Percentiles rank a stretch among this genome's conserved stretches.
phyloP scores from a whole-genome alignment of 306 rosid species.

The Rosa chinensis region DNA sequence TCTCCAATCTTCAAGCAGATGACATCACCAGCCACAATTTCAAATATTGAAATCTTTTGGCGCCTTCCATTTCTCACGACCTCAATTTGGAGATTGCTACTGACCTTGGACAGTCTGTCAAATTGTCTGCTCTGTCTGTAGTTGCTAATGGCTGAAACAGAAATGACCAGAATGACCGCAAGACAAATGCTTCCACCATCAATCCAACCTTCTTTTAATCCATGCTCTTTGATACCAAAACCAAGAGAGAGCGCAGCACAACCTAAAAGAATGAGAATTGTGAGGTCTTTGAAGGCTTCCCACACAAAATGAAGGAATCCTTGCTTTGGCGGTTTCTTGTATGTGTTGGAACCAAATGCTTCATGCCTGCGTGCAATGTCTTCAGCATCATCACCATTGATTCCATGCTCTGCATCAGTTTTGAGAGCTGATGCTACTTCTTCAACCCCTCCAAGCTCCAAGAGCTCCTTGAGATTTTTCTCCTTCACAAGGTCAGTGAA shows the following conservation, averaged over 20 bases:
- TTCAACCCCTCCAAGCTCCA: slow-evolving; percentile 32
- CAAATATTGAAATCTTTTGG: slow-evolving; percentile 32
- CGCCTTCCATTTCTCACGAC: slow-evolving; percentile 31
- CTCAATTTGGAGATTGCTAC: slow-evolving; percentile 37
- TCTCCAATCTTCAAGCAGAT: slow-evolving; percentile 46
- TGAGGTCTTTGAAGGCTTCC: slow-evolving; percentile 41
- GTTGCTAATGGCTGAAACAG: slow-evolving; percentile 34
- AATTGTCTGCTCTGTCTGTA: slow-evolving; percentile 40
- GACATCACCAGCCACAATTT: slow-evolving; percentile 46
- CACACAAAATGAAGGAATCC: slow-evolving; percentile 28
- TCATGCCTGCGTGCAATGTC: slow-evolving; percentile 12
- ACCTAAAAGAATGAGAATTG: slow-evolving; percentile 34
- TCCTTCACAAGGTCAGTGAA: slow-evolving; percentile 36
- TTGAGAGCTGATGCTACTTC: slow-evolving; percentile 32
- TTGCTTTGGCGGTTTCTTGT: slow-evolving; percentile 22
- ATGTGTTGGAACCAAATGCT: slow-evolving; percentile 38
- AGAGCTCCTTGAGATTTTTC: slow-evolving; percentile 26
- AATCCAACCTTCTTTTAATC: slow-evolving; percentile 40
- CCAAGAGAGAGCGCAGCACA: slow-evolving; percentile 45
- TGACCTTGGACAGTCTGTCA: slow-evolving; percentile 34
- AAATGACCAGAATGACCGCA: slow-evolving; percentile 34
- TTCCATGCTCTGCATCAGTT: slow-evolving; percentile 25
- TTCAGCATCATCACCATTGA: slow-evolving; percentile 7
- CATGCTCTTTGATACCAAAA: slow-evolving; percentile 33
- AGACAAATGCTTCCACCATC: slow-evolving; percentile 35